Percentiles rank a stretch among this genome's conserved stretches.
These are phyloP conservation scores for Ogataea ganodermae DNA, from an alignment of 805 yeast genomes.

Conservation along the genomic window DNA sequence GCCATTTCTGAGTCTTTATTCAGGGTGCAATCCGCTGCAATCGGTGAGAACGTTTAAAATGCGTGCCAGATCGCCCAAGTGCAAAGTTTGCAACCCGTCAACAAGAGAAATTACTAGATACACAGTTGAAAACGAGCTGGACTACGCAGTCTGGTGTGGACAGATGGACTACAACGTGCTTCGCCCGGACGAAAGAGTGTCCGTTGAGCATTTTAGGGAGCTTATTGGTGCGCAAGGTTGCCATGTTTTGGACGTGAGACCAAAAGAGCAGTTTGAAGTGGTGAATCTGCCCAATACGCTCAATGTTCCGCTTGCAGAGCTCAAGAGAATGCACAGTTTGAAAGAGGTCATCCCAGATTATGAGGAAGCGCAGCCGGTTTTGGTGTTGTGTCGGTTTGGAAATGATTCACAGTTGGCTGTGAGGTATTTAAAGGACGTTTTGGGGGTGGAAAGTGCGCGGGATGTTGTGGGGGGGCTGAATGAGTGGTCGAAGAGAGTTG, in stretches of 20 bases:
- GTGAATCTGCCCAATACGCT: slow-evolving; percentile 58
- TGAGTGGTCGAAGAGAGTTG: slow-evolving; percentile 65
- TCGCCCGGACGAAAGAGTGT: slow-evolving; percentile 46
- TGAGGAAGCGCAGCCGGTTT: slow-evolving; percentile 33
- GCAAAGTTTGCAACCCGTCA: slow-evolving; percentile 62
- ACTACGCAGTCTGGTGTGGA: slow-evolving; percentile 82
- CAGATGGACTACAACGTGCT: slow-evolving; percentile 47
- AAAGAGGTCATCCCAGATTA: slow-evolving; percentile 13
- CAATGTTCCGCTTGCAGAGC: slow-evolving; percentile 62
- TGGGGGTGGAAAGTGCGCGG: slow-evolving; percentile 49
- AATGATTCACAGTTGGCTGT: slow-evolving; percentile 88
- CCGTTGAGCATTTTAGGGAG: slow-evolving; percentile 38
- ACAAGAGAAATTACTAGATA: slow-evolving; percentile 50
- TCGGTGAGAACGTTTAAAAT: slow-evolving; percentile 73
- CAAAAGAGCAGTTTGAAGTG: slow-evolving; percentile 71
- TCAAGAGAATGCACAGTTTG: slow-evolving; percentile 36
- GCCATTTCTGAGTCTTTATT: slow-evolving; percentile 70
- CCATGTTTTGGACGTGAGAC: slow-evolving; percentile 75
- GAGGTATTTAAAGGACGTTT: slow-evolving; percentile 49
- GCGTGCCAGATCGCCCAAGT: slow-evolving; percentile 63
- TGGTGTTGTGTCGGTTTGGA: slow-evolving; percentile 82
- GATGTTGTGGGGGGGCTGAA: slow-evolving; percentile 81
- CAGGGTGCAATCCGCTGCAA: slow-evolving; percentile 62
- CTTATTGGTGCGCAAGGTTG: slow-evolving; percentile 10
- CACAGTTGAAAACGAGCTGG: slow-evolving; percentile 48